Evolutionary conservation across 352 stramenopile genomes (phyloP).

Genomic region (Pythium vanterpoolii): DNA sequence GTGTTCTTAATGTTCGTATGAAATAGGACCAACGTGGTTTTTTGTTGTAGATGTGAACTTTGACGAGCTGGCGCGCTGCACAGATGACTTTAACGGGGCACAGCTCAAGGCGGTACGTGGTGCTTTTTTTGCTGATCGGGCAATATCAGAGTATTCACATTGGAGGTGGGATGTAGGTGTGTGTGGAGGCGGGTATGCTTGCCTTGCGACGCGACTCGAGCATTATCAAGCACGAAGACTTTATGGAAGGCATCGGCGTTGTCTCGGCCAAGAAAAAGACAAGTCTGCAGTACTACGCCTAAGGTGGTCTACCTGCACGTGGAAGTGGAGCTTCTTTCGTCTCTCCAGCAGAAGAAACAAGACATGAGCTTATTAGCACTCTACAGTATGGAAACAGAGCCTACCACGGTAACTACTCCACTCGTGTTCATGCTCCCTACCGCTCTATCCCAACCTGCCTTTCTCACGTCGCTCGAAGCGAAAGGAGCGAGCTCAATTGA

Average conservation of each 20-base stretch:
- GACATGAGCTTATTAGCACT: no score
- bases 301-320: no score
- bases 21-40: background rate
- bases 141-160: no score
- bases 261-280: constrained; percentile 98
- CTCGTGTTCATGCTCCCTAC: background rate
- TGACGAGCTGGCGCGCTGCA: constrained; percentile 96
- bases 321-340: no score
- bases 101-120: constrained; percentile 95
- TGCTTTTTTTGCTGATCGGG: constrained; percentile 5
- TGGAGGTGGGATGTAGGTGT: no score
- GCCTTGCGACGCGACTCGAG: constrained; percentile 93
- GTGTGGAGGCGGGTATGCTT: constrained; percentile 98
- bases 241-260: constrained; percentile 98
- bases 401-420: background rate
- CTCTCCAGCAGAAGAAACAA: background rate
- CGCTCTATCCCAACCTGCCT: no score
- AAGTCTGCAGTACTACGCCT: constrained; percentile 97
- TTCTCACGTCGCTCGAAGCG: no score
- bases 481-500: no score
- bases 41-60: constrained; percentile 94
- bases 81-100: constrained; percentile 99
- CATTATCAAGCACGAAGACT: constrained; percentile 98
- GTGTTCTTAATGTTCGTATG: no score
- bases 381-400: background rate